Evolutionary conservation across 768 basidiomycete species (phyloP).

Genomic region (Panellus pusillus): DNA sequence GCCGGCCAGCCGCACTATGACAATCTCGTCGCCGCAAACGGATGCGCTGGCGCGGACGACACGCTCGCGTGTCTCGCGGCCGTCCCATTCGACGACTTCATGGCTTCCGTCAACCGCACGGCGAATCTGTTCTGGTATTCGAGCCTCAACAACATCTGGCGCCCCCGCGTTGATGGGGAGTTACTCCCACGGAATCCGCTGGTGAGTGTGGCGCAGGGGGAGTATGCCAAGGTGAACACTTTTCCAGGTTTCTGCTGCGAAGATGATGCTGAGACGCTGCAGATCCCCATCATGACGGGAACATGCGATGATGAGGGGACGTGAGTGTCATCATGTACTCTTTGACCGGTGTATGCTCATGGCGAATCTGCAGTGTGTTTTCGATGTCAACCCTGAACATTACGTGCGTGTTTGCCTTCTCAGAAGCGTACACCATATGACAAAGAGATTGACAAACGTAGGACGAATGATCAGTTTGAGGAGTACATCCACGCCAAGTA

Average conservation of each 20-base stretch:
- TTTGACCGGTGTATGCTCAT: background rate
- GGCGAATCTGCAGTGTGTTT: background rate
- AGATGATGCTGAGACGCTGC: background rate
- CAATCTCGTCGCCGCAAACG: conserved; percentile 1
- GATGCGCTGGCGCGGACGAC: conserved; percentile 29
- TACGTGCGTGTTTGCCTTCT: conserved; percentile 1
- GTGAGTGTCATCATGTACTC: background rate
- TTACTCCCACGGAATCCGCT: conserved; percentile 36
- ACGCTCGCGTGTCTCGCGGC: conserved; percentile 35
- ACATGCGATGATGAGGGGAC: conserved; percentile 13
- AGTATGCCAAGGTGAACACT: conserved; percentile 28
- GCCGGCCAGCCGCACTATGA: conserved; percentile 12
- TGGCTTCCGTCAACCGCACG: conserved; percentile 32
- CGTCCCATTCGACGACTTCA: conserved; percentile 30
- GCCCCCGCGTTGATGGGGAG: conserved; percentile 39
- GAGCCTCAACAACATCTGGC: conserved; percentile 33
- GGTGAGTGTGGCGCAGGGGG: conserved; percentile 33
- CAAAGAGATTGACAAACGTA: background rate
- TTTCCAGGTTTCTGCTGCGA: background rate
- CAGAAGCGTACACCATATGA: background rate
- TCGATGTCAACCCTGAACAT: conserved; percentile 5
- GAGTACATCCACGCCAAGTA: conserved; percentile 11
- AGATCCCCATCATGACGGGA: conserved; percentile 14
- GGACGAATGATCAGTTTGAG: conserved; percentile 6
- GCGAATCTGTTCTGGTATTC: conserved; percentile 32